phyloP scores from a whole-genome alignment of 805 yeast genomes.

The Starmerella cellae region DNA sequence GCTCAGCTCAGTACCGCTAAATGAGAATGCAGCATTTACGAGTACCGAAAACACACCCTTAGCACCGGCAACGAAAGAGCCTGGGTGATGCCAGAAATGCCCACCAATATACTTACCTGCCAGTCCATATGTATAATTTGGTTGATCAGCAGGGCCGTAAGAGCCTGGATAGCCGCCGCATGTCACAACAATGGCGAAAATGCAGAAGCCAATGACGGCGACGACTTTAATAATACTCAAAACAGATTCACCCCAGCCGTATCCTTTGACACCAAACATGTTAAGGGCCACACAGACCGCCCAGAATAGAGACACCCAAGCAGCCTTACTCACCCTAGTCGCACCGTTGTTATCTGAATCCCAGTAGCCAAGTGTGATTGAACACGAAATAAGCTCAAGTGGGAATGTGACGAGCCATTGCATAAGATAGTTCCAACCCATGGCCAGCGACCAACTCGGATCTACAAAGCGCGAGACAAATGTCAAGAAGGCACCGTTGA shows the following conservation, averaged over 20 bases:
- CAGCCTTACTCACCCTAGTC: slow-evolving; percentile 36
- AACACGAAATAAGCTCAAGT: slow-evolving; percentile 47
- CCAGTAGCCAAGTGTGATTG: slow-evolving; percentile 45
- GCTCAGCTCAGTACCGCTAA: slow-evolving; percentile 60
- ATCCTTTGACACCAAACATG: slow-evolving; percentile 46
- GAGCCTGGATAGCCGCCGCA: slow-evolving; percentile 34
- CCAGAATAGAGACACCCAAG: slow-evolving; percentile 46
- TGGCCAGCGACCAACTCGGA: slow-evolving; percentile 51
- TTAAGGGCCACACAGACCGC: slow-evolving; percentile 38
- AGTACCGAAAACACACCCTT: slow-evolving; percentile 64
- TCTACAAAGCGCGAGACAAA: slow-evolving; percentile 47
- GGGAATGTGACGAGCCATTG: slow-evolving; percentile 52
- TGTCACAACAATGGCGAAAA: slow-evolving; percentile 39
- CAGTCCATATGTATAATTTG: slow-evolving; percentile 1
- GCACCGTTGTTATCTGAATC: slow-evolving; percentile 27
- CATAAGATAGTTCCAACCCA: slow-evolving; percentile 54
- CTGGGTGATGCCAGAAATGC: slow-evolving; percentile 46
- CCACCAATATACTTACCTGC: slow-evolving; percentile 34
- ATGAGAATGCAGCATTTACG: slow-evolving; percentile 65
- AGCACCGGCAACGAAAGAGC: slow-evolving; percentile 53
- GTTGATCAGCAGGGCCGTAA: slow-evolving; percentile 1
- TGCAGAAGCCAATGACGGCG: slow-evolving; percentile 50
- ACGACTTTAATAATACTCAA: slow-evolving; percentile 46
- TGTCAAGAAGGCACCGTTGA: slow-evolving; percentile 43
- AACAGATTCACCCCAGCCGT: slow-evolving; percentile 60